Evolutionary conservation across 805 yeast genomes (phyloP).

Genomic region (Suhomyces kilbournensis): DNA sequence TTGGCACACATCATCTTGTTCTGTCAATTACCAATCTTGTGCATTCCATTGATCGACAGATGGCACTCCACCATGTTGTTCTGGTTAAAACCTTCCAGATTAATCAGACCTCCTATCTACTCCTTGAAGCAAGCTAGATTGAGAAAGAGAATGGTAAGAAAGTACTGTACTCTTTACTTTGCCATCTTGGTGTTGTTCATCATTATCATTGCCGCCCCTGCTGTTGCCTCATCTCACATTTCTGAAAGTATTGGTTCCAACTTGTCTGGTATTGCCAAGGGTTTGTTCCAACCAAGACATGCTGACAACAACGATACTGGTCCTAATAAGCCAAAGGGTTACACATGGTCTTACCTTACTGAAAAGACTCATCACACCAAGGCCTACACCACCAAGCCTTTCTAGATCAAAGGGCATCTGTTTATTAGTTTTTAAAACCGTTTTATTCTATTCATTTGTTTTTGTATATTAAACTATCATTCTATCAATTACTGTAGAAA

Average conservation of each 20-base stretch:
- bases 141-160: slow-evolving; percentile 95
- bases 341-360: slow-evolving; percentile 45
- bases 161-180: slow-evolving; percentile 82
- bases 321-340: slow-evolving; percentile 31
- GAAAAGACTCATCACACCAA: slow-evolving; percentile 51
- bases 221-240: slow-evolving; percentile 65
- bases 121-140: slow-evolving; percentile 93
- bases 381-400: slow-evolving; percentile 58
- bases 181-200: slow-evolving; percentile 65
- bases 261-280: slow-evolving; percentile 47
- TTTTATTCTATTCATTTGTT: slow-evolving; percentile 6
- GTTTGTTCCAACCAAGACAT: slow-evolving; percentile 88
- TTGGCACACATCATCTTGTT: slow-evolving; percentile 88
- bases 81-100: slow-evolving; percentile 97
- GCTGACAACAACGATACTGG: slow-evolving; percentile 84
- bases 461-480: slow-evolving; percentile 8
- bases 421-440: neutral
- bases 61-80: slow-evolving; percentile 98
- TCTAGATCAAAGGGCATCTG: slow-evolving; percentile 4
- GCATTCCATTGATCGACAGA: slow-evolving; percentile 85
- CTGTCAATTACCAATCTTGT: slow-evolving; percentile 82
- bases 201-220: slow-evolving; percentile 85
- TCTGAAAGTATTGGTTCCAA: slow-evolving; percentile 37
- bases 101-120: slow-evolving; percentile 96
- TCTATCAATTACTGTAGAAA: neutral